phyloP scores from a whole-genome alignment of 2,329 filamentous ascomycete species.

The Truncatella angustata region DNA sequence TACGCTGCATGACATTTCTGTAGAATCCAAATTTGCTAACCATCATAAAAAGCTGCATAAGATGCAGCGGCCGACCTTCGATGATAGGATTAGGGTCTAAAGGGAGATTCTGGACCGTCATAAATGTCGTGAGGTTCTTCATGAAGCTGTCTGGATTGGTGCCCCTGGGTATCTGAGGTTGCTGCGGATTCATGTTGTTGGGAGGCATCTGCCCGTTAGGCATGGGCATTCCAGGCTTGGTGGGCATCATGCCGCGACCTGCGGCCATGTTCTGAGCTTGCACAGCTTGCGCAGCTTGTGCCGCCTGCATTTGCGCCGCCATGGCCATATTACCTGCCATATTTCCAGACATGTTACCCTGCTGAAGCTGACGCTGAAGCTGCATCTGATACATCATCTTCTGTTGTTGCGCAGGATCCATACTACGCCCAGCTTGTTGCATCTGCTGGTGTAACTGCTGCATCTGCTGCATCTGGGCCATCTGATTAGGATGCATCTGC shows the following conservation, averaged over 20 bases:
- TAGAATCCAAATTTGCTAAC: conserved; percentile 78
- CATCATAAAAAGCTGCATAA: conserved; percentile 74
- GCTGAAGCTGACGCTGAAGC: conserved; percentile 72
- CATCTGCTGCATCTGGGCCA: conserved; percentile 44
- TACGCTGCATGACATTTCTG: conserved; percentile 65
- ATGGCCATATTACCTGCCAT: conserved; percentile 38
- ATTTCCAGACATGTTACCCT: conserved; percentile 35
- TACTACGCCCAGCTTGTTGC: conserved; percentile 45
- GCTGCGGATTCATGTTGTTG: conserved; percentile 45
- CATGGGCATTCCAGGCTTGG: conserved; percentile 48
- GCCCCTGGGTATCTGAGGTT: conserved; percentile 34
- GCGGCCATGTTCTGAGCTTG: conserved; percentile 33
- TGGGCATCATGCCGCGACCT: conserved; percentile 49
- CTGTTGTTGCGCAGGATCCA: conserved; percentile 65
- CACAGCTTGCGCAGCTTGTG: conserved; percentile 15
- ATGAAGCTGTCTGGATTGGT: conserved; percentile 68
- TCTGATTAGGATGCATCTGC: conserved; percentile 35
- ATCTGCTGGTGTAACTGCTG: conserved; percentile 38
- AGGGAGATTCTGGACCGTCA: conserved; percentile 69
- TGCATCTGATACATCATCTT: conserved; percentile 80
- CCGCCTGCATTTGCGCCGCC: conserved; percentile 47
- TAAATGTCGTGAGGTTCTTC: conserved; percentile 74
- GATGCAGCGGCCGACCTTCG: conserved; percentile 69
- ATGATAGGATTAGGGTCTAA: conserved; percentile 74
- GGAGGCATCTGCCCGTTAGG: conserved; percentile 57